Conservation (phyloP, 768 basidiomycete genomes). For the Agaricus sinodeliciosus region DNA sequence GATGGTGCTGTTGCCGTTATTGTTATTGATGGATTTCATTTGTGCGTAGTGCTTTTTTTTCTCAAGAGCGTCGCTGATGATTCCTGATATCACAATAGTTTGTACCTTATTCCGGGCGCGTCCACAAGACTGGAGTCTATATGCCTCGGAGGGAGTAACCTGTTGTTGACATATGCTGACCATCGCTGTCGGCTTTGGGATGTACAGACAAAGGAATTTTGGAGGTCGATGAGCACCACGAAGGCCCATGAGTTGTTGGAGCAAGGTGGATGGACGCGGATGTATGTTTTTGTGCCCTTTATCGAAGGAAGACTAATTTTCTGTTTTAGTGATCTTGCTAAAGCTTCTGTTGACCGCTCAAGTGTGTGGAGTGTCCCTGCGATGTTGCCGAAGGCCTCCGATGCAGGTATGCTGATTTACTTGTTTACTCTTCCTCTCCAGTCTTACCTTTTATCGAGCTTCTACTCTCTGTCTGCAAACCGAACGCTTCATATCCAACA, state of each 20-base stretch:
- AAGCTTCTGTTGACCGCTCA: constrained; percentile 16
- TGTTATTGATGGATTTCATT: constrained; percentile 62
- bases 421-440: neutral
- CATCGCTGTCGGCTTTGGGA: constrained; percentile 86
- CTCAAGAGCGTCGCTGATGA: neutral
- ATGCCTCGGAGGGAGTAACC: constrained; percentile 59
- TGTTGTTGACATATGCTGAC: constrained; percentile 72
- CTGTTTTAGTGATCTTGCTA: constrained; percentile 15
- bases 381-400: constrained; percentile 10
- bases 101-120: constrained; percentile 79
- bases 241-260: constrained; percentile 71
- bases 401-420: constrained; percentile 17
- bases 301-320: neutral
- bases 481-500: constrained; percentile 44
- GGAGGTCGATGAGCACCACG: constrained; percentile 71
- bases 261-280: constrained; percentile 67
- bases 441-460: constrained; percentile 23
- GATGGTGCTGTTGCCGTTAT: constrained; percentile 87
- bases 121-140: constrained; percentile 57
- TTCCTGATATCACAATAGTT: constrained; percentile 31
- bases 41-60: constrained; percentile 42
- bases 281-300: constrained; percentile 39
- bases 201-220: constrained; percentile 71
- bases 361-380: constrained; percentile 21
- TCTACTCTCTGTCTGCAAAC: constrained; percentile 44